Evolutionary conservation across 2,329 filamentous ascomycete species (phyloP).

Genomic region (Penicillium polonicum): DNA sequence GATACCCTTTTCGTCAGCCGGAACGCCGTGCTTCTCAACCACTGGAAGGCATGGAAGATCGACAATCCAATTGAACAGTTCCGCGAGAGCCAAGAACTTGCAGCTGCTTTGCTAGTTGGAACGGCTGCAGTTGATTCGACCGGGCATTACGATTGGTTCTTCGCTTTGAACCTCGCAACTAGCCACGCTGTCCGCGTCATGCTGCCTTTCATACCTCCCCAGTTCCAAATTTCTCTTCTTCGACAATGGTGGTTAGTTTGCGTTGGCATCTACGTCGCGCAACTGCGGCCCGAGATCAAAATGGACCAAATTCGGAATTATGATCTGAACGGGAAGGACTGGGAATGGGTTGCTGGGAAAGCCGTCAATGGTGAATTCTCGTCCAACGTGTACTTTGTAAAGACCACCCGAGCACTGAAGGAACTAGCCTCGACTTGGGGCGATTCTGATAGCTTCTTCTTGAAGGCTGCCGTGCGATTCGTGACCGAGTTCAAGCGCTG

Average conservation of each 20-base stretch:
- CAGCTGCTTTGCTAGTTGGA: conserved; percentile 46
- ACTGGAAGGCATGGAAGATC: conserved; percentile 87
- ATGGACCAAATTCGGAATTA: conserved; percentile 60
- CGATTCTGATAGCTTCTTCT: conserved; percentile 46
- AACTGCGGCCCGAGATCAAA: conserved; percentile 70
- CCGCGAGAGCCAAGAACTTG: conserved; percentile 62
- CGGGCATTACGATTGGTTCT: conserved; percentile 75
- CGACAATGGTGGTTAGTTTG: conserved; percentile 88
- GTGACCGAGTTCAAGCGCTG: conserved; percentile 60
- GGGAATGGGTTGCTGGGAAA: conserved; percentile 72
- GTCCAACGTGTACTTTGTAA: conserved; percentile 80
- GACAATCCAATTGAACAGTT: conserved; percentile 72
- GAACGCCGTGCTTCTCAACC: conserved; percentile 71
- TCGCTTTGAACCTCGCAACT: conserved; percentile 77
- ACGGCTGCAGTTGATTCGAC: conserved; percentile 25
- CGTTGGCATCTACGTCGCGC: conserved; percentile 72
- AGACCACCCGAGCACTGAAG: conserved; percentile 65
- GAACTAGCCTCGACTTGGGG: conserved; percentile 43
- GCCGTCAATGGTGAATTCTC: conserved; percentile 67
- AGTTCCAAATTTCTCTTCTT: conserved; percentile 71
- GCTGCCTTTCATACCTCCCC: conserved; percentile 70
- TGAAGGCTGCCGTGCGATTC: conserved; percentile 53
- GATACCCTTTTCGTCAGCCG: conserved; percentile 65
- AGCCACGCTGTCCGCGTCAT: conserved; percentile 87
- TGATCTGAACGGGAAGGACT: conserved; percentile 65